Base-by-base conservation (phyloP, 164 flowering plant genomes). In the Taxillus chinensis region DNA sequence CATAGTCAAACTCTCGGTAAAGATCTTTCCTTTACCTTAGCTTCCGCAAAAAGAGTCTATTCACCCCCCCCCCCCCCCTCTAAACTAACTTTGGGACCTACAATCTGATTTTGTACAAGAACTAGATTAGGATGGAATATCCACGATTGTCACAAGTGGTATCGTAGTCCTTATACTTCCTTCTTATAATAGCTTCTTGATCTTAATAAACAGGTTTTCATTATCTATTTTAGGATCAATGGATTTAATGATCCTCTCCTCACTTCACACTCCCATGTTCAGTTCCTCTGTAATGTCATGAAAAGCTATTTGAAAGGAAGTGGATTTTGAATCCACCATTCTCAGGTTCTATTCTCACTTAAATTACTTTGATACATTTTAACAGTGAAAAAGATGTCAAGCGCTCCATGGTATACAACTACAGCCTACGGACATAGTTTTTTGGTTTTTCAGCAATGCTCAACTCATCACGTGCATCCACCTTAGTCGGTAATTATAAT, bases 391-490 rank as follows among this genome's bases (percentile, higher is more conserved):
- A 74, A 59, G 87, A 80, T 42, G 89, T 86, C 27, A 71, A 68
- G 62, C 66, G 70, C 59, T 77, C 95, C 46, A 62, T 85, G 73
- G 58, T 85, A 10, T 83, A 87, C 64, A 79, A 84, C 80, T 87
- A 87, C 74, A 82, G 71, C 67, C 82, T 75, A 53, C 66, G 79
- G n/a, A n/a, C n/a, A n/a, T n/a, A n/a, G 27, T 85, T 87, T 68
- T 85, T 90, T 7, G 95, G 95, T n/a, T 85, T 87, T 69, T 75
- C 95, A 40, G 95, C 87, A 56, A 73, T 51, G 69, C 80, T 87
- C 50, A 82, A 83, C 66, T 68, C 86, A 60, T 74, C 78, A 46
- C 95, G 85, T 67, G 90, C 86, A 61, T 27, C 71, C 61, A 66
- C 76, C 63, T 70, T 87, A 55, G 69, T 84, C n/a, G 70, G 95